Percentiles rank a stretch among this genome's conserved stretches.
These are phyloP conservation scores for Wakefieldia striispora DNA, from an alignment of 768 basidiomycete genomes.

Conservation along the genomic window DNA sequence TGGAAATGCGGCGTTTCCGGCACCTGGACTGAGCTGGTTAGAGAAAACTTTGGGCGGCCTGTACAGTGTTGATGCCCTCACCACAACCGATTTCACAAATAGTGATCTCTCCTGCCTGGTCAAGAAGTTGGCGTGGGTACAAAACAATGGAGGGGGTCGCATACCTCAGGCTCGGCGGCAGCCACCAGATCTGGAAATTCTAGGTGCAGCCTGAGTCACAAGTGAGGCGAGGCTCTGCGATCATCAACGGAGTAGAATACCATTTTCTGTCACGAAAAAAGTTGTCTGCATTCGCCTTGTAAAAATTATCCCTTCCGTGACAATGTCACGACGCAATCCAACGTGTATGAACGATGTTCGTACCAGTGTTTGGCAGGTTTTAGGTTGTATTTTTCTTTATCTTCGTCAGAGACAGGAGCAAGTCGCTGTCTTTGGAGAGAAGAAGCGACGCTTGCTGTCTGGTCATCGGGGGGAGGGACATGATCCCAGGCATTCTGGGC, in stretches of 20 bases:
- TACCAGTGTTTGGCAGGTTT: slow-evolving; percentile 76
- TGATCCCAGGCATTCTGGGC: slow-evolving; percentile 91
- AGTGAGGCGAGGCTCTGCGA: not conserved
- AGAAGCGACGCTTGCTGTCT: slow-evolving; percentile 65
- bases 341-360: slow-evolving; percentile 24
- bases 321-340: slow-evolving; percentile 25
- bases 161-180: slow-evolving; percentile 64
- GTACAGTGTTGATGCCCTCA: slow-evolving; percentile 31
- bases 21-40: slow-evolving; percentile 50
- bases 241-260: slow-evolving; percentile 29
- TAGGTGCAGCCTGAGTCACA: slow-evolving; percentile 66
- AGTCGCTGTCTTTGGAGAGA: slow-evolving; percentile 69
- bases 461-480: slow-evolving; percentile 80
- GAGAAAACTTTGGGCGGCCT: not conserved
- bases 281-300: slow-evolving; percentile 78
- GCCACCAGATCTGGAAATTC: slow-evolving; percentile 89
- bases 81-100: slow-evolving; percentile 93
- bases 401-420: slow-evolving; percentile 71
- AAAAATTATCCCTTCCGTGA: slow-evolving; percentile 83
- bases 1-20: slow-evolving; percentile 94
- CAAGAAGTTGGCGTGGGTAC: not conserved
- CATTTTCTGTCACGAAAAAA: slow-evolving; percentile 97
- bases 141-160: slow-evolving; percentile 8
- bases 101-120: slow-evolving; percentile 70
- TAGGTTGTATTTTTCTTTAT: slow-evolving; percentile 68